Conservation (phyloP, 1,284 basidiomycete genomes). For the Irpex sp. region DNA sequence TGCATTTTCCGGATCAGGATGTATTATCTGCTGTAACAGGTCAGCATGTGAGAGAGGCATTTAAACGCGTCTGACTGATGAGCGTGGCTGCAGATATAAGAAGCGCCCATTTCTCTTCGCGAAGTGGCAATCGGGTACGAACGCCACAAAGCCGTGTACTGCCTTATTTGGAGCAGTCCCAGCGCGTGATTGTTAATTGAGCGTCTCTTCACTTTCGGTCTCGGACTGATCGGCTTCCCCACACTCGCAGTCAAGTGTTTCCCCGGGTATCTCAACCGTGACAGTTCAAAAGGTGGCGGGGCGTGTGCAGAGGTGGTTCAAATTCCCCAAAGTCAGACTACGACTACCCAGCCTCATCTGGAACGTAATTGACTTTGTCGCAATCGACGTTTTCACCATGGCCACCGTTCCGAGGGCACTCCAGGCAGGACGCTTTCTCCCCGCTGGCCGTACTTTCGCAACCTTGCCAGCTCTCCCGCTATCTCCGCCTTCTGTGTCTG, state of each 20-base stretch:
- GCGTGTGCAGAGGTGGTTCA: background rate
- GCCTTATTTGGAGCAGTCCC: background rate
- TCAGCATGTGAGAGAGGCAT: conserved; percentile 15
- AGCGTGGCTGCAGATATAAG: background rate
- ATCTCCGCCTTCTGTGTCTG: conserved; percentile 54
- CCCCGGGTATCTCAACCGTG: background rate
- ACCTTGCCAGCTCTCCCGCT: conserved; percentile 41
- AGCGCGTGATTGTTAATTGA: conserved; percentile 4
- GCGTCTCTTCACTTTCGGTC: background rate
- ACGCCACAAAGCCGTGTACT: background rate
- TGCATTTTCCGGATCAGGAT: conserved; percentile 37
- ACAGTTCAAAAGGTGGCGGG: background rate
- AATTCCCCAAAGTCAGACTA: background rate
- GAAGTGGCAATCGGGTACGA: background rate
- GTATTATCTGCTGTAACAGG: conserved; percentile 40
- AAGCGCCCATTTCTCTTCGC: background rate
- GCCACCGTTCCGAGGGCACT: background rate
- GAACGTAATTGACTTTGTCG: too few species aligned
- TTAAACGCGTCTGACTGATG: background rate
- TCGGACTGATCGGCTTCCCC: conserved; percentile 9
- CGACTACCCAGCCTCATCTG: background rate
- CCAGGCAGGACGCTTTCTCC: background rate
- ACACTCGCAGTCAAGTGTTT: background rate
- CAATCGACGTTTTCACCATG: background rate
- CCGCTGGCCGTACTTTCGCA: conserved; percentile 4